These are phyloP conservation scores for Xylaria castorea DNA, from an alignment of 495 filamentous ascomycete genomes.

Conservation along the genomic window DNA sequence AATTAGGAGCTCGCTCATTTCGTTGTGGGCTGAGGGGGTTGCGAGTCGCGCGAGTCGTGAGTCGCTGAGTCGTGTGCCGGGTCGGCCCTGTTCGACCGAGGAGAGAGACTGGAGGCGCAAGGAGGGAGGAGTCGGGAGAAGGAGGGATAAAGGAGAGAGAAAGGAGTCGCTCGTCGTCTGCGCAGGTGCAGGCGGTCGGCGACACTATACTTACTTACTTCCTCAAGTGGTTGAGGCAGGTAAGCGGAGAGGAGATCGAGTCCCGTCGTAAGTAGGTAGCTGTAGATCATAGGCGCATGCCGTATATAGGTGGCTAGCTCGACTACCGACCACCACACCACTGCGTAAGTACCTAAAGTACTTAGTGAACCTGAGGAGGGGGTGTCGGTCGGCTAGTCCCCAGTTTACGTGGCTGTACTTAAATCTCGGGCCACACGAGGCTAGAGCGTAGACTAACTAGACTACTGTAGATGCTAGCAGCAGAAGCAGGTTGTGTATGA, in stretches of 20 bases:
- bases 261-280: neutral
- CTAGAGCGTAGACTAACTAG: neutral
- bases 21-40: constrained; percentile 5
- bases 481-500: neutral
- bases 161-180: neutral
- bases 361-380: neutral
- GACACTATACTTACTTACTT: constrained; percentile 1
- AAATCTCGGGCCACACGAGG: too few species aligned
- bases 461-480: neutral
- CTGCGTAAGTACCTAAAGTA: neutral
- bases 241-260: constrained; percentile 22
- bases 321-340: neutral
- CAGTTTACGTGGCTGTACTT: too few species aligned
- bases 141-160: neutral
- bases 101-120: neutral
- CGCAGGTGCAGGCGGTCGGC: neutral
- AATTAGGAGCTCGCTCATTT: constrained; percentile 24
- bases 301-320: constrained; percentile 12
- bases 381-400: neutral
- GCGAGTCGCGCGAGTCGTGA: constrained; percentile 10
- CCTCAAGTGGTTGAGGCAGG: constrained; percentile 5
- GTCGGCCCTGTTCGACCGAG: neutral
- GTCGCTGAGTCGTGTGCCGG: constrained; percentile 15
- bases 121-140: neutral
- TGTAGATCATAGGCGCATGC: constrained; percentile 22